Conservation (phyloP, 345 rosid species). For the Boechera stricta region DNA sequence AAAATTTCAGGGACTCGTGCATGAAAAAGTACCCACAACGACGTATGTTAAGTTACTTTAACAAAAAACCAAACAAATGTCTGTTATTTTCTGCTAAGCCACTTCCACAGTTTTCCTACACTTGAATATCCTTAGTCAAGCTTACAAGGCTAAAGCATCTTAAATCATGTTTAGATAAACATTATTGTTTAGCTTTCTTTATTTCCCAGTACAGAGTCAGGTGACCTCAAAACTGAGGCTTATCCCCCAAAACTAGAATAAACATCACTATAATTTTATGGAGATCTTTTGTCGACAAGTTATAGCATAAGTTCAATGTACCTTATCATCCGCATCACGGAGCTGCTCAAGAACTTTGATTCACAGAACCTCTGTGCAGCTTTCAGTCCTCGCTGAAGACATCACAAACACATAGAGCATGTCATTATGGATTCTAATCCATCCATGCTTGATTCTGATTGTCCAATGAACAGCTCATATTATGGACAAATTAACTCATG, state of each 20-base stretch:
- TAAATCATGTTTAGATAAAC: constrained; percentile 17
- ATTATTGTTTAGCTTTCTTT: background rate
- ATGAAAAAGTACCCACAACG: background rate
- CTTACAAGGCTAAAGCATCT: constrained; percentile 18
- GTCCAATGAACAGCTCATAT: too few relatives aligned
- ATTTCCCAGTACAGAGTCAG: constrained; percentile 10
- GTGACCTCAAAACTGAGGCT: constrained; percentile 10
- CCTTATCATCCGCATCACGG: constrained; percentile 94
- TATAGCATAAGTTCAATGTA: constrained; percentile 35
- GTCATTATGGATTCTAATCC: too few relatives aligned
- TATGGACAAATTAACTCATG: too few relatives aligned
- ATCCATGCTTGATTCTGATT: too few relatives aligned
- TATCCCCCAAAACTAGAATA: constrained; percentile 9
- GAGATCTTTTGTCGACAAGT: constrained; percentile 6
- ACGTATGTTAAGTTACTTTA: background rate
- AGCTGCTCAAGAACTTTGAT: constrained; percentile 74
- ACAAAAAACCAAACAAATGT: background rate
- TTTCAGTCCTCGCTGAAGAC: constrained; percentile 73
- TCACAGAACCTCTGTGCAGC: constrained; percentile 85
- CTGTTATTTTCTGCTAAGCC: background rate
- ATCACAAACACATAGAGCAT: constrained; percentile 17
- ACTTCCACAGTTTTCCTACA: background rate
- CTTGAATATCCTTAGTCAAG: background rate
- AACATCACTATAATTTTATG: background rate
- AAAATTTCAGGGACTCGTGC: background rate